Conservation (phyloP, 116 monocot genomes). For the Posidonia oceanica region DNA sequence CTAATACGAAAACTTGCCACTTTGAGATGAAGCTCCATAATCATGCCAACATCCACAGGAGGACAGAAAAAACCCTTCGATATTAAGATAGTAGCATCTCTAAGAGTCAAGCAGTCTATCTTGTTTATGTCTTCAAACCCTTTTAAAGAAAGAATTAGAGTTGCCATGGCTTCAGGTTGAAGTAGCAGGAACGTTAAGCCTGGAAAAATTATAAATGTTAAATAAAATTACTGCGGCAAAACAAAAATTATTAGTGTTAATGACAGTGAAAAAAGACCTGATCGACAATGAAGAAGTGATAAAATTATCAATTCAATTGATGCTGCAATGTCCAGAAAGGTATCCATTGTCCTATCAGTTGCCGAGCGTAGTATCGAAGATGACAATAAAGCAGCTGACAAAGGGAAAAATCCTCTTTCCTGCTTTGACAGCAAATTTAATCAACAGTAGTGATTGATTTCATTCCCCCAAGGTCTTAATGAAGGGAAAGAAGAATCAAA, state of each 20-base stretch:
- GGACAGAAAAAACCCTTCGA: constrained; percentile 88
- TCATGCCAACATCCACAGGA: constrained; percentile 71
- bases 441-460: neutral
- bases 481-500: neutral
- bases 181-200: constrained; percentile 74
- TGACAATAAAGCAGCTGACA: constrained; percentile 84
- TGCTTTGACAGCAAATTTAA: constrained; percentile 19
- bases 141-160: constrained; percentile 63
- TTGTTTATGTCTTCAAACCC: constrained; percentile 45
- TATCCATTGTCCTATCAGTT: constrained; percentile 30
- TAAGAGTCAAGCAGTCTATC: constrained; percentile 55
- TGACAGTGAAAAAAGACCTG: constrained; percentile 39
- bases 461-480: neutral
- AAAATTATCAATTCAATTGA: constrained; percentile 72
- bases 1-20: constrained; percentile 38
- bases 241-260: neutral
- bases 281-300: constrained; percentile 71
- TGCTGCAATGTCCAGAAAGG: constrained; percentile 53
- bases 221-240: neutral
- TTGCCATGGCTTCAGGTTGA: constrained; percentile 62
- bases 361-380: constrained; percentile 44
- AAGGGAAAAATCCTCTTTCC: constrained; percentile 92
- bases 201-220: constrained; percentile 9
- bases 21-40: constrained; percentile 76
- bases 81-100: constrained; percentile 65